phyloP scores from a whole-genome alignment of 306 rosid genomes.

The Herpetospermum pedunculosum region DNA sequence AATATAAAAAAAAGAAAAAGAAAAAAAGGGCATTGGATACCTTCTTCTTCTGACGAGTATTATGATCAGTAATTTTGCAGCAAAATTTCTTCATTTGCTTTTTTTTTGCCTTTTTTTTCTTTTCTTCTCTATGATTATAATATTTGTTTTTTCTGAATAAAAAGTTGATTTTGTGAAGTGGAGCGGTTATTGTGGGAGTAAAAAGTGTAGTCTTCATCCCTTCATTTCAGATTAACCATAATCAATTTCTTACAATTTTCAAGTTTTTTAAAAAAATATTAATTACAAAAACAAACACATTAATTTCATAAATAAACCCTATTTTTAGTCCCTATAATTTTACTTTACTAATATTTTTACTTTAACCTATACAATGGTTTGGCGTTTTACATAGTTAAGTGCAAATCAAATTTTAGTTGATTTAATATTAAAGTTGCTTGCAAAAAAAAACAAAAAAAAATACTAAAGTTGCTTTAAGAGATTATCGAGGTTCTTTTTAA shows the following conservation, averaged over 20 bases:
- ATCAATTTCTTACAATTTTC: neutral
- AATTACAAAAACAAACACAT: neutral
- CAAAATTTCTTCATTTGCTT: neutral
- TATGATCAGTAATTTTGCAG: neutral
- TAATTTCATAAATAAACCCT: neutral
- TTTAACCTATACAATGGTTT: too few species aligned
- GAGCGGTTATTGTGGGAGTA: slow-evolving; percentile 24
- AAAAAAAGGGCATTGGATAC: slow-evolving; percentile 1
- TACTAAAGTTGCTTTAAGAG: too few species aligned
- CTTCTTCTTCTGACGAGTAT: neutral
- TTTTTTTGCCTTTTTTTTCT: neutral
- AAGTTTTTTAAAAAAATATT: neutral
- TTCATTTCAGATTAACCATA: neutral
- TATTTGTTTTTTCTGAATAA: slow-evolving; percentile 8
- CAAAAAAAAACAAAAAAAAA: too few species aligned
- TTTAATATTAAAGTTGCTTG: too few species aligned
- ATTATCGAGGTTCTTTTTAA: too few species aligned
- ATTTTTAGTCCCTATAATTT: neutral
- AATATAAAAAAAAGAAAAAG: neutral
- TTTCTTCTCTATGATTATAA: too few species aligned
- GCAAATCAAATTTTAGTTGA: too few species aligned
- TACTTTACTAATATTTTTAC: neutral
- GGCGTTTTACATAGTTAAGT: too few species aligned
- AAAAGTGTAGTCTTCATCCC: neutral
- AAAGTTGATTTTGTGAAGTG: slow-evolving; percentile 9